Conservation (phyloP, 1,284 basidiomycete genomes). For the Schizophyllum commune region DNA sequence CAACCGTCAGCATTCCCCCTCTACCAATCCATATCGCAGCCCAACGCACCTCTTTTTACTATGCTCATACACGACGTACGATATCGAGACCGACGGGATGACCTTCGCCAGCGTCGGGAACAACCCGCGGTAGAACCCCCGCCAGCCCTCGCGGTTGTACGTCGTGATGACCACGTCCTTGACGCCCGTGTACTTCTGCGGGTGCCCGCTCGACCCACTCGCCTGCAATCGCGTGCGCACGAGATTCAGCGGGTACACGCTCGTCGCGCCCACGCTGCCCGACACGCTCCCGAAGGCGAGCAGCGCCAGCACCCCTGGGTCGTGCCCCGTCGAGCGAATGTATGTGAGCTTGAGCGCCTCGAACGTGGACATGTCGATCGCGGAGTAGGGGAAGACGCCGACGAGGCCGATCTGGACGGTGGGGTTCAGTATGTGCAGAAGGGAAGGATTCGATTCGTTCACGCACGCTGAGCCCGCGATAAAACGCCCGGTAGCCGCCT, state of each 20-base stretch:
- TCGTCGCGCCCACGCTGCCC: conserved; percentile 87
- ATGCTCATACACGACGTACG: conserved; percentile 86
- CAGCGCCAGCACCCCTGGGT: conserved; percentile 76
- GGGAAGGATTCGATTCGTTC: background rate
- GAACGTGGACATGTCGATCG: conserved; percentile 94
- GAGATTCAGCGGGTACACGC: conserved; percentile 89
- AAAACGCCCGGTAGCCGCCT: conserved; percentile 83
- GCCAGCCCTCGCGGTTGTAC: conserved; percentile 81
- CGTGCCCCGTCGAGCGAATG: conserved; percentile 70
- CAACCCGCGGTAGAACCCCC: conserved; percentile 92
- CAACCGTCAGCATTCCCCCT: background rate
- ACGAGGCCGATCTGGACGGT: conserved; percentile 70
- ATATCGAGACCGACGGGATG: conserved; percentile 90
- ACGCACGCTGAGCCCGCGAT: conserved; percentile 84
- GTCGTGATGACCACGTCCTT: conserved; percentile 83
- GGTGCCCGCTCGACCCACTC: conserved; percentile 89
- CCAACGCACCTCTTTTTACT: conserved; percentile 63
- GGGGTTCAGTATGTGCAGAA: conserved; percentile 10
- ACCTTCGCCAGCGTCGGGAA: conserved; percentile 92
- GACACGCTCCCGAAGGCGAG: conserved; percentile 86
- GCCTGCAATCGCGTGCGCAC: conserved; percentile 94
- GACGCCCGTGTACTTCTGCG: conserved; percentile 82
- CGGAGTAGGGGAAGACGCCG: conserved; percentile 86
- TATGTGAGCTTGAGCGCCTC: conserved; percentile 87
- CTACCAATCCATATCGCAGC: background rate